Base-by-base conservation (phyloP, 139 green algal species). In the Astrephomene gubernaculifera region DNA sequence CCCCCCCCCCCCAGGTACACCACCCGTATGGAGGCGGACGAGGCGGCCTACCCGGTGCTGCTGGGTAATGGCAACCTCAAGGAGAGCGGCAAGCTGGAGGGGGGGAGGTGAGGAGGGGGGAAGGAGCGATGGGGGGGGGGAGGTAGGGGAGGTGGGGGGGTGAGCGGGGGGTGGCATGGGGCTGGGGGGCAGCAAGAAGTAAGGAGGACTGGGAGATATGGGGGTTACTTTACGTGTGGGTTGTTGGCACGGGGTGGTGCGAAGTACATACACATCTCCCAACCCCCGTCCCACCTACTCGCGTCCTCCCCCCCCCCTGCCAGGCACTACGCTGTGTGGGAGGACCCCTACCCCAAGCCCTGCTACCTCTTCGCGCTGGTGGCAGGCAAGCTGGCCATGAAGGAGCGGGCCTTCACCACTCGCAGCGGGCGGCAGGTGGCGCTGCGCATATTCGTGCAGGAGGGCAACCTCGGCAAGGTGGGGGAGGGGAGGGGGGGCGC, bases 301-400 rank as follows among this genome's bases (percentile, higher is more conserved):
- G 21, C 72, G 22, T 33, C 31, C 33, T 27, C 35, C 38, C 36
- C 39, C 12, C 6, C n/a, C n/a, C n/a, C n/a, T n/a, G n/a, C n/a
- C 81, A 90, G 93, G 75, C 94, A 97, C 86, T 97, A 91, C 78
- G 88, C 93, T 4, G 85, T 96, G 76, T 97, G 95, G 90, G 92
- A 94, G 87, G 97, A 99, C 92, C 97, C 97, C 22, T 99, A 94
- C 87, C 85, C 81, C 44, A 99, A 99, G 94, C 97, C 97, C 22
- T 98, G 92, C 91, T 99, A 99, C 91, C 94, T 99, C 70, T 99
- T 99, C 92, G 97, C 97, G 3, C 91, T 99, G 67, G 97, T 99
- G 36, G 97, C 97, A 1, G 97, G 97, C 36, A 90, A 97, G 86
- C 91, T 99, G 57, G 89, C 86, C 5, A 88, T 94, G 84, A 93